phyloP scores from a whole-genome alignment of 129 eudicot species.

The Flaveria bidentis region DNA sequence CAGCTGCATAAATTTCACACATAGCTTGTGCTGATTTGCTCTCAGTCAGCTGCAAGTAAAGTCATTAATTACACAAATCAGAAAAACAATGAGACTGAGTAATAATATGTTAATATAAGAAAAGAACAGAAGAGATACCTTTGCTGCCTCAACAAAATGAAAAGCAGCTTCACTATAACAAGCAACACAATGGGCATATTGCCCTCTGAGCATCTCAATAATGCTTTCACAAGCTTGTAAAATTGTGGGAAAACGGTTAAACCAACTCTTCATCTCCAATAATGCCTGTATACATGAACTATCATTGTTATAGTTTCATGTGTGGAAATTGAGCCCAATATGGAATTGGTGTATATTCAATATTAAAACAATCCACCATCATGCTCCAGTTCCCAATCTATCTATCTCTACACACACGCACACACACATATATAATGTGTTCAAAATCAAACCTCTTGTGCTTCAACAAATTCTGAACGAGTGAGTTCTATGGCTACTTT shows the following conservation, averaged over 20 bases:
- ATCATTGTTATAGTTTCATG: conserved; percentile 9
- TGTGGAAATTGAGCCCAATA: neutral
- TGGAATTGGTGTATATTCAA: neutral
- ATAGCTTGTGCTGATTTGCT: conserved; percentile 89
- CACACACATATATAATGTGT: conserved; percentile 2
- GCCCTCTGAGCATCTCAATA: conserved; percentile 95
- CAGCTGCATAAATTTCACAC: conserved; percentile 86
- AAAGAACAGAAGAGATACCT: conserved; percentile 39
- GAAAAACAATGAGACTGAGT: neutral
- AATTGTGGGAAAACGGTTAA: conserved; percentile 81
- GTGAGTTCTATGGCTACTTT: conserved; percentile 96
- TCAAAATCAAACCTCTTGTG: conserved; percentile 70
- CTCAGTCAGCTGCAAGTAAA: conserved; percentile 66
- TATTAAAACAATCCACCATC: neutral
- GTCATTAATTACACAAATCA: neutral
- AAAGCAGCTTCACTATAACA: conserved; percentile 83
- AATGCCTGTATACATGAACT: conserved; percentile 58
- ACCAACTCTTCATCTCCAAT: conserved; percentile 85
- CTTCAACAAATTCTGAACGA: conserved; percentile 85
- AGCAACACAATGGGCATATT: conserved; percentile 89
- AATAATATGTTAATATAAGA: neutral
- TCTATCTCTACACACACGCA: neutral
- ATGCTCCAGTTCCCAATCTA: conserved; percentile 15
- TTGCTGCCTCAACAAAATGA: conserved; percentile 87
- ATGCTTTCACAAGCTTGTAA: conserved; percentile 86